A percentile compares a stretch with the other conserved stretches of the same genome.
Conservation (phyloP, 2,329 filamentous ascomycete species). For the Colletotrichum sp. region DNA sequence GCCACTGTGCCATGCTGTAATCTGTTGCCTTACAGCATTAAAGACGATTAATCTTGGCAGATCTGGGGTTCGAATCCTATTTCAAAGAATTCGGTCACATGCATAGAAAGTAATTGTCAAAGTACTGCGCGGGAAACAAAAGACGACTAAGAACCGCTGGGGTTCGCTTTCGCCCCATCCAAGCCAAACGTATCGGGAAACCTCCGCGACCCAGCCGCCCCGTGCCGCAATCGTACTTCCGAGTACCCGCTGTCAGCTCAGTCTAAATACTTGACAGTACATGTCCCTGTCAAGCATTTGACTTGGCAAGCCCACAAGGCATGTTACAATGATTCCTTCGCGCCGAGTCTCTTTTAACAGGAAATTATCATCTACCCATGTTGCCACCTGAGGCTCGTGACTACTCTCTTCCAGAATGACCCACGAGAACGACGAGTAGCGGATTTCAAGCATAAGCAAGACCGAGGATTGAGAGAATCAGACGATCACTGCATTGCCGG, state of each 20-base stretch:
- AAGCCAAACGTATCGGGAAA: not conserved
- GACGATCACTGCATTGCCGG: not conserved
- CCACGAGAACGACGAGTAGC: not conserved
- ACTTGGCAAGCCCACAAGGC: not conserved
- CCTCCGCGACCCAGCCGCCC: not conserved
- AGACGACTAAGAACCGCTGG: not conserved
- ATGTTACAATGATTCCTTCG: not conserved
- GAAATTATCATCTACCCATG: not conserved
- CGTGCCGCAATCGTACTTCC: not conserved
- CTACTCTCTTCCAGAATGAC: not conserved
- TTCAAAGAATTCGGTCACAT: not conserved
- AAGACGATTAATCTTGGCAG: not conserved
- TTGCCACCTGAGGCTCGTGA: not conserved
- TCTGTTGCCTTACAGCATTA: not conserved
- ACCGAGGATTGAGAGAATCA: not conserved
- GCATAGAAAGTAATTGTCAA: not conserved
- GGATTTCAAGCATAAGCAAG: not conserved
- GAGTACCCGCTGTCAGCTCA: not conserved
- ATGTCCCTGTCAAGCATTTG: not conserved
- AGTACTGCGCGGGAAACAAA: not conserved
- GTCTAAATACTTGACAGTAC: not conserved
- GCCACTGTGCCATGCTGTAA: not conserved
- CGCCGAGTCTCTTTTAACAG: not conserved
- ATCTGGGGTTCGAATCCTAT: not conserved
- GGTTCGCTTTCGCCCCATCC: not conserved